These are phyloP conservation scores for Teunomyces atbi DNA, from an alignment of 805 yeast genomes.

Conservation along the genomic window DNA sequence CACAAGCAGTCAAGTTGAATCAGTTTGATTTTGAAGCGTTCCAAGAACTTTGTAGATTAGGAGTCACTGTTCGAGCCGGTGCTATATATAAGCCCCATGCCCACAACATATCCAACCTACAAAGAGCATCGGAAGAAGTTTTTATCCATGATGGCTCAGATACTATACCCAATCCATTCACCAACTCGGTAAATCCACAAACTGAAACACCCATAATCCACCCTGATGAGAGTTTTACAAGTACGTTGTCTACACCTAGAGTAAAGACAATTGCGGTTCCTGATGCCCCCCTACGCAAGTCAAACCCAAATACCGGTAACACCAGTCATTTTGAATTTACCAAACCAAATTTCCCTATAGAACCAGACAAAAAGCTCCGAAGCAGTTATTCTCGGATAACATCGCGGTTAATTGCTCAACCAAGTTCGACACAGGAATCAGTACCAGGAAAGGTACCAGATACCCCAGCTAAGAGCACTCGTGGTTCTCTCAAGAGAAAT, in stretches of 20 bases:
- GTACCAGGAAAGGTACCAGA: neutral
- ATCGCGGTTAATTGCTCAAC: constrained; percentile 47
- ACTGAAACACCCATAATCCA: constrained; percentile 15
- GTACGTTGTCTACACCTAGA: constrained; percentile 30
- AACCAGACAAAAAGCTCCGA: constrained; percentile 21
- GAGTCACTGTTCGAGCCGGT: constrained; percentile 65
- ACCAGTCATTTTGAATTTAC: constrained; percentile 26
- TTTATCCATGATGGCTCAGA: constrained; percentile 3
- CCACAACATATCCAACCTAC: neutral
- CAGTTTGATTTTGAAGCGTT: constrained; percentile 88
- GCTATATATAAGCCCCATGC: constrained; percentile 42
- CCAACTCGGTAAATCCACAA: constrained; percentile 23
- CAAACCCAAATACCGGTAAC: constrained; percentile 18
- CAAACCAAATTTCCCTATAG: constrained; percentile 27
- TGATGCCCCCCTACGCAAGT: constrained; percentile 38
- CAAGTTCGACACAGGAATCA: constrained; percentile 13
- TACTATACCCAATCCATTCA: constrained; percentile 28
- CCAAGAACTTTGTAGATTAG: constrained; percentile 68
- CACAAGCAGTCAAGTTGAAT: constrained; percentile 67
- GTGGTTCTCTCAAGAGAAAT: constrained; percentile 8
- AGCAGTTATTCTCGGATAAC: constrained; percentile 45
- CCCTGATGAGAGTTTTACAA: constrained; percentile 22
- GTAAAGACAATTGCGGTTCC: constrained; percentile 25
- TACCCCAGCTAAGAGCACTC: constrained; percentile 7
- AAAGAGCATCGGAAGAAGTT: neutral